phyloP scores from a whole-genome alignment of 2,329 filamentous ascomycete genomes.

The Colletotrichum sp. region DNA sequence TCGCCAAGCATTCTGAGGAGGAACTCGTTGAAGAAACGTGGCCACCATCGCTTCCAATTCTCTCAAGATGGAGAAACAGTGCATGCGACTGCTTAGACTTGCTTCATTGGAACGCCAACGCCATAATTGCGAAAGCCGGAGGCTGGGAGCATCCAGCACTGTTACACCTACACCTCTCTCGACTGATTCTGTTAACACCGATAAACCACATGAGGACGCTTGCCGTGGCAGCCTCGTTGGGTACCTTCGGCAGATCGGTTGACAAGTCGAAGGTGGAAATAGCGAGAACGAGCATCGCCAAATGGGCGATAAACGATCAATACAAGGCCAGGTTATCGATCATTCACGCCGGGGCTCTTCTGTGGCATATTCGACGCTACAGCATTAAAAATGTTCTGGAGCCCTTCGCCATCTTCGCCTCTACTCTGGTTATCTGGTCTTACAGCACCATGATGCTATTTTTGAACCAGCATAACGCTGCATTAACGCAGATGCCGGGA shows the following conservation, averaged over 20 bases:
- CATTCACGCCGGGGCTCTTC: slow-evolving; percentile 48
- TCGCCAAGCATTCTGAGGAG: not conserved
- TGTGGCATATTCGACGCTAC: slow-evolving; percentile 52
- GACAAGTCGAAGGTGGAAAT: not conserved
- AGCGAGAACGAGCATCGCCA: not conserved
- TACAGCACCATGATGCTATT: slow-evolving; percentile 31
- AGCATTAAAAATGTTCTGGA: slow-evolving; percentile 44
- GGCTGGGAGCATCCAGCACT: slow-evolving; percentile 61
- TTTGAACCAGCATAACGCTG: not conserved
- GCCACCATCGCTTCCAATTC: slow-evolving; percentile 13
- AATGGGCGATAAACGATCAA: slow-evolving; percentile 32
- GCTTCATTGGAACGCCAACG: slow-evolving; percentile 63
- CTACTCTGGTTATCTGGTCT: slow-evolving; percentile 44
- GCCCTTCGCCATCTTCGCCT: slow-evolving; percentile 39
- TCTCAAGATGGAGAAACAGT: slow-evolving; percentile 44
- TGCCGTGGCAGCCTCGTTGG: slow-evolving; percentile 16
- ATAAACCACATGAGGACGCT: slow-evolving; percentile 49
- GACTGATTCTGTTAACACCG: slow-evolving; percentile 56
- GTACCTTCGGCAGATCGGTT: not conserved
- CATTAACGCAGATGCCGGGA: not conserved
- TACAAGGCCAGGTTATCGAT: slow-evolving; percentile 49
- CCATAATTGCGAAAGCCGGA: slow-evolving; percentile 49
- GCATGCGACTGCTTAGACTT: slow-evolving; percentile 56
- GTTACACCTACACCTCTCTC: slow-evolving; percentile 59
- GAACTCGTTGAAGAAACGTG: slow-evolving; percentile 5